phyloP scores from a whole-genome alignment of 2,329 filamentous ascomycete genomes.

The Alternaria metachromatica region DNA sequence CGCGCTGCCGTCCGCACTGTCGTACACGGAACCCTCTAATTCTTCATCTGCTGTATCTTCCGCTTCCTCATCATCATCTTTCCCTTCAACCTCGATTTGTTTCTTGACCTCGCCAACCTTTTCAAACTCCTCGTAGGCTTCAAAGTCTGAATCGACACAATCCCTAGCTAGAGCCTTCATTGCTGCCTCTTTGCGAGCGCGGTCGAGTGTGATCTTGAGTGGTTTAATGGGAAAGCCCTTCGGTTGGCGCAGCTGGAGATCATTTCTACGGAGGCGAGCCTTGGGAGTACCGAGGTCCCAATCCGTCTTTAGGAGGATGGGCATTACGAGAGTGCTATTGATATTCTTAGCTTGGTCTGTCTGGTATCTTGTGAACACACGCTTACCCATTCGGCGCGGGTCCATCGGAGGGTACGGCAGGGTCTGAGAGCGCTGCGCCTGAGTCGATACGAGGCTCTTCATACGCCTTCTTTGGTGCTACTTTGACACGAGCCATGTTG shows the following conservation, averaged over 20 bases:
- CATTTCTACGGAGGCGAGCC: background rate
- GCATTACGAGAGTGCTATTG: slow-evolving; percentile 1
- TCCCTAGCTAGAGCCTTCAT: background rate
- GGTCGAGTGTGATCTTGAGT: slow-evolving; percentile 2
- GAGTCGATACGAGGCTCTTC: slow-evolving; percentile 8
- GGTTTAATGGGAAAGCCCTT: slow-evolving; percentile 10
- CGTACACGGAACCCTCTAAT: background rate
- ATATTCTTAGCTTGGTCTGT: background rate
- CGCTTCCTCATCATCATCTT: background rate
- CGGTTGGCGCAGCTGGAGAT: slow-evolving; percentile 8
- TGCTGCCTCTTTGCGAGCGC: slow-evolving; percentile 6
- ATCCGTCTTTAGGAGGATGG: background rate
- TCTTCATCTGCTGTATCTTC: background rate
- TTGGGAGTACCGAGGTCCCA: slow-evolving; percentile 1
- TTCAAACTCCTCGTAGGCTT: slow-evolving; percentile 5
- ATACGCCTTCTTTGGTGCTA: background rate
- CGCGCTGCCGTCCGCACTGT: background rate
- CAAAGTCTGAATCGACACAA: background rate
- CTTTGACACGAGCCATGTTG: background rate
- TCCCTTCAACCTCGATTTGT: background rate
- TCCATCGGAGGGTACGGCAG: background rate
- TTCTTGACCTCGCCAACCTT: background rate
- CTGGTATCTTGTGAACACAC: background rate
- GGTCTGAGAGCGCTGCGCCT: slow-evolving; percentile 6
- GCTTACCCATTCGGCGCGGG: background rate